Evolutionary conservation across 2,329 filamentous ascomycete genomes (phyloP).

Genomic region (Aspergillus brasiliensis): DNA sequence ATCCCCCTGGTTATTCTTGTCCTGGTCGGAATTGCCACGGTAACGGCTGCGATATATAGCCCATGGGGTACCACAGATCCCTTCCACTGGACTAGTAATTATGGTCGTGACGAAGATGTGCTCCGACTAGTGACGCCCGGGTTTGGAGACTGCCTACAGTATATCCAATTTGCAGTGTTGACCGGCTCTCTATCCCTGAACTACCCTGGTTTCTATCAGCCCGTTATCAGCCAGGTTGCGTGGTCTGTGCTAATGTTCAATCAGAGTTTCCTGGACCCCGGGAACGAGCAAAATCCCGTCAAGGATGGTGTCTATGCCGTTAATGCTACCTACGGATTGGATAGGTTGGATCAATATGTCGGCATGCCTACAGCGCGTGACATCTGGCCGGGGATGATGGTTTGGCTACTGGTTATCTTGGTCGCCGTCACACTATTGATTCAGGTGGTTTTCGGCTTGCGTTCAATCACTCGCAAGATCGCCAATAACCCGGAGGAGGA

Average conservation of each 20-base stretch:
- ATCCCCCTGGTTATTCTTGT: constrained; percentile 77
- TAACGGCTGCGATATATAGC: constrained; percentile 82
- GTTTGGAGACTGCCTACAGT: constrained; percentile 94
- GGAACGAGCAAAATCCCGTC: constrained; percentile 66
- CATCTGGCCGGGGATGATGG: constrained; percentile 90
- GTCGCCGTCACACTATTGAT: constrained; percentile 67
- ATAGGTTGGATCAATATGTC: constrained; percentile 75
- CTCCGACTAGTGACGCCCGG: constrained; percentile 91
- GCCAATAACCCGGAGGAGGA: constrained; percentile 79
- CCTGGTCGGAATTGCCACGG: constrained; percentile 77
- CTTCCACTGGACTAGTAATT: constrained; percentile 97
- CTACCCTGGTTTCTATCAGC: constrained; percentile 94
- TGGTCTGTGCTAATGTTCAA: constrained; percentile 96
- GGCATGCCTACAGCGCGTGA: constrained; percentile 77
- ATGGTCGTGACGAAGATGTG: constrained; percentile 88
- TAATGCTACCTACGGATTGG: constrained; percentile 76
- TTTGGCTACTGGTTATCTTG: constrained; percentile 83
- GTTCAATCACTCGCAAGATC: constrained; percentile 74
- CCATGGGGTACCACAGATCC: constrained; percentile 91
- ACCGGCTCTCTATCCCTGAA: constrained; percentile 83
- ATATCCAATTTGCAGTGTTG: constrained; percentile 88
- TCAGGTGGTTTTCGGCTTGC: constrained; percentile 73
- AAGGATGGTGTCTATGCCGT: constrained; percentile 85
- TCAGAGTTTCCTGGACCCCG: constrained; percentile 76
- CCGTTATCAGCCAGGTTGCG: constrained; percentile 79